Conservation (phyloP, 2,329 filamentous ascomycete genomes). For the Dryadomyces quercus-mongolicae region DNA sequence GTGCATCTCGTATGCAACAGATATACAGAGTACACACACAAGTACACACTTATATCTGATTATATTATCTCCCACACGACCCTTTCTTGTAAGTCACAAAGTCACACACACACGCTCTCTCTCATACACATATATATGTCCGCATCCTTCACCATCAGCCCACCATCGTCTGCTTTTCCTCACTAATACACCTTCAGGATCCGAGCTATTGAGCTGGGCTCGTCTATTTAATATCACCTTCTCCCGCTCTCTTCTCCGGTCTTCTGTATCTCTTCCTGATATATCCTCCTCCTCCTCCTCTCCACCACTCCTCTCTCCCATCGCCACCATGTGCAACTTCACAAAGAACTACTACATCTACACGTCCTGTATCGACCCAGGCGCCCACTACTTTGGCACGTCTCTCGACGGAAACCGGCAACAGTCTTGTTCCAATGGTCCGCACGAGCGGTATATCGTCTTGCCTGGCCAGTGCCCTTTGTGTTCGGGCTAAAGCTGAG, state of each 20-base stretch:
- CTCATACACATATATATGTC: neutral
- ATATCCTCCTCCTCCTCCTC: neutral
- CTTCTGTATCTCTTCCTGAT: neutral
- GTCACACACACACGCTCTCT: neutral
- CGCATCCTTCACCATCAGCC: neutral
- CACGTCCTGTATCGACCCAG: constrained; percentile 55
- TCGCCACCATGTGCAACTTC: constrained; percentile 44
- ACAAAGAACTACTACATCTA: constrained; percentile 72
- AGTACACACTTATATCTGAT: neutral
- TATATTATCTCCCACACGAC: neutral
- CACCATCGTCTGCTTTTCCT: neutral
- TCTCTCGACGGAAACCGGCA: constrained; percentile 53
- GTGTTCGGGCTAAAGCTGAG: constrained; percentile 20
- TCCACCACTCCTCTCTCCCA: neutral
- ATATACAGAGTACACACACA: neutral
- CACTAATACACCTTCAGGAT: neutral
- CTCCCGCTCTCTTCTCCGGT: too few relatives aligned
- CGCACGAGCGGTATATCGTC: constrained; percentile 65
- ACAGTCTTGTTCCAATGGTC: constrained; percentile 46
- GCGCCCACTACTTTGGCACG: constrained; percentile 58
- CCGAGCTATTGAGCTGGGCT: too few relatives aligned
- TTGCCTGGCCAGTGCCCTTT: constrained; percentile 50
- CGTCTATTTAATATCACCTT: too few relatives aligned
- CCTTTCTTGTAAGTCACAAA: neutral
- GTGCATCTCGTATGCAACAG: neutral